phyloP scores from a whole-genome alignment of 805 yeast species.

The Cyberlindnera xishuangbannaensis region DNA sequence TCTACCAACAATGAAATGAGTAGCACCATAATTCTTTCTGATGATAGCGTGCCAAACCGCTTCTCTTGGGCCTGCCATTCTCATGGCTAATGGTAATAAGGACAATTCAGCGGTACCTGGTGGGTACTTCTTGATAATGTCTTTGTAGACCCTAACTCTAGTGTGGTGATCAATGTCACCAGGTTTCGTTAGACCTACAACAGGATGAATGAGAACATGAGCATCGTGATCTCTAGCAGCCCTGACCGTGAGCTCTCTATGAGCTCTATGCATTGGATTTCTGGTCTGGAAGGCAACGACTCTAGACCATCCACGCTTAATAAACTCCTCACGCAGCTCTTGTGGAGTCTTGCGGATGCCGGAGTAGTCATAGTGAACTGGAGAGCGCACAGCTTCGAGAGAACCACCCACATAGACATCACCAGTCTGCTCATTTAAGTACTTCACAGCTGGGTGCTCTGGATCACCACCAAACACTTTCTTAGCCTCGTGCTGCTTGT shows the following conservation, averaged over 20 bases:
- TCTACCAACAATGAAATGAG: constrained; percentile 96
- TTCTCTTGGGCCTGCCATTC: constrained; percentile 99
- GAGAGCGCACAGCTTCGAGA: constrained; percentile 75
- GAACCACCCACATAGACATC: constrained; percentile 87
- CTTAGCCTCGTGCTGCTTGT: constrained; percentile 74
- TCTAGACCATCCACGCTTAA: constrained; percentile 74
- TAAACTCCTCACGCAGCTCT: constrained; percentile 81
- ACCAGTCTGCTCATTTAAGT: constrained; percentile 67
- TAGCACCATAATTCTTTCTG: constrained; percentile 93
- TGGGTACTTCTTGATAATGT: constrained; percentile 87
- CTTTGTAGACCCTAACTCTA: constrained; percentile 91
- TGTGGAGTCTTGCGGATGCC: constrained; percentile 86
- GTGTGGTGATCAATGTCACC: constrained; percentile 98
- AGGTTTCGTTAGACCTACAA: constrained; percentile 93
- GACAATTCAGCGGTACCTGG: constrained; percentile 89
- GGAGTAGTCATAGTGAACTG: constrained; percentile 86
- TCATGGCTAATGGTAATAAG: constrained; percentile 90
- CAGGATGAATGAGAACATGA: constrained; percentile 89
- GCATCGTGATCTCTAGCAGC: constrained; percentile 93
- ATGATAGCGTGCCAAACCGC: constrained; percentile 98
- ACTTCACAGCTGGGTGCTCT: constrained; percentile 89
- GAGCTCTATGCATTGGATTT: constrained; percentile 99
- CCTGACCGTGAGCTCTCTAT: constrained; percentile 90
- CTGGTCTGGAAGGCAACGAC: constrained; percentile 97
- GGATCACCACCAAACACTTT: constrained; percentile 94